Evolutionary conservation across 1,139 yeast genomes (phyloP), one percentile per base, ranked within the genome.

Genomic region (Arxiozyma telluris): DNA sequence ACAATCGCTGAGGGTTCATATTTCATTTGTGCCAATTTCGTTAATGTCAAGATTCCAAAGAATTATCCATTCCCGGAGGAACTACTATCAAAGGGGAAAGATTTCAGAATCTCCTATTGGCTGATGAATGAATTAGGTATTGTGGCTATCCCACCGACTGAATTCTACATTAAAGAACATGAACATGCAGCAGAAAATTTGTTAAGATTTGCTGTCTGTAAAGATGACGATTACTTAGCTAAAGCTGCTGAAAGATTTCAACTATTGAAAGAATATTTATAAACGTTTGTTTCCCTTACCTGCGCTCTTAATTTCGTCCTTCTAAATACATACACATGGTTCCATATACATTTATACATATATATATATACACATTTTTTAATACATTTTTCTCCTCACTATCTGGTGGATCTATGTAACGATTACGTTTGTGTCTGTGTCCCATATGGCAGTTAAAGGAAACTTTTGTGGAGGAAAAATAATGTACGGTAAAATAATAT

Each of bases 91-190:
- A 83, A 87, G 53, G 91, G 96, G 27, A 81, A 82, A 60, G 98
- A 93, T 73, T 93, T 89, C 76, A 82, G 82, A 65, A 76, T 86
- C 60, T 94, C 96, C 0, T 88, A 88, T 72, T 93, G 98, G 97
- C 76, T 93, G 58, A 88, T 90, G 64, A 84, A 82, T 67, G 96
- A 91, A 67, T 71, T 93, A 54, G 98, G 98, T 5, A 95, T 93
- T 48, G 98, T 93, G 25, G 87, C 96, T 6, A 91, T 93, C 61
- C 98, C 98, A 15, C 98, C 98, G 38, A 86, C 96, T 5, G 98
- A 91, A 70, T 93, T 93, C 67, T 82, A 88, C 65, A 79, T 81
- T 48, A 77, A 80, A 49, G 83, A 87, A 68, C 80, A 81, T 57
- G 91, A 87, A 39, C 77, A 80, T 56, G 81, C 84, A 20, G 90